Conservation (phyloP, 805 yeast genomes). For the Komagataella kurtzmanii region DNA sequence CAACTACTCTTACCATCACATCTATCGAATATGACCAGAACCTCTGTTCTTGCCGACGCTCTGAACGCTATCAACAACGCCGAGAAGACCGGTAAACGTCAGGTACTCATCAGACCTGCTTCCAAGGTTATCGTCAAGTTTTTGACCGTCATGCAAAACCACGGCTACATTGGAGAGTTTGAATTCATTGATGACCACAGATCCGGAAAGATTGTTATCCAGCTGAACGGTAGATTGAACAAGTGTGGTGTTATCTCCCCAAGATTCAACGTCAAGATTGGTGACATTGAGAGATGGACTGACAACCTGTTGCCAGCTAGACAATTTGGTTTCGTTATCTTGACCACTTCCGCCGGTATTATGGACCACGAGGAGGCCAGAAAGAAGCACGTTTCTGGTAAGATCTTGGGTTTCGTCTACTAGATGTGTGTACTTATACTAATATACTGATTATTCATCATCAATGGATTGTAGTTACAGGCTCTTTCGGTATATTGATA, state of each 20-base stretch:
- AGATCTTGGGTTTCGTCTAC: conserved; percentile 96
- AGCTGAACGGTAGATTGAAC: conserved; percentile 96
- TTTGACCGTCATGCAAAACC: conserved; percentile 95
- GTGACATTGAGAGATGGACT: conserved; percentile 97
- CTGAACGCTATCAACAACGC: conserved; percentile 98
- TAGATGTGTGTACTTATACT: conserved; percentile 22
- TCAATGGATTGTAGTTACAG: neutral
- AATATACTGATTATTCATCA: neutral
- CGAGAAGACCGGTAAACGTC: conserved; percentile 99
- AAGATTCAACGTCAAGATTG: conserved; percentile 94
- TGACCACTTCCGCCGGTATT: conserved; percentile 98
- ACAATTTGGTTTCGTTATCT: conserved; percentile 96
- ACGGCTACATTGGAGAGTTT: conserved; percentile 96
- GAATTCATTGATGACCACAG: conserved; percentile 99
- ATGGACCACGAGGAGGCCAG: conserved; percentile 99
- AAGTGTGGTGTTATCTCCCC: conserved; percentile 98
- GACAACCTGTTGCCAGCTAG: conserved; percentile 97
- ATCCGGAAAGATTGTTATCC: conserved; percentile 95
- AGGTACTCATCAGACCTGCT: conserved; percentile 95
- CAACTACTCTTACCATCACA: neutral
- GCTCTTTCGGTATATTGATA: too few species aligned
- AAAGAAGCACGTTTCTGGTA: conserved; percentile 99
- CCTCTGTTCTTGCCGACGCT: conserved; percentile 98
- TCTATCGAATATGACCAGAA: conserved; percentile 66
- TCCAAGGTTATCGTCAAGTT: conserved; percentile 97